Conservation (phyloP, 2,329 filamentous ascomycete genomes). For the Fusarium kyushuense region DNA sequence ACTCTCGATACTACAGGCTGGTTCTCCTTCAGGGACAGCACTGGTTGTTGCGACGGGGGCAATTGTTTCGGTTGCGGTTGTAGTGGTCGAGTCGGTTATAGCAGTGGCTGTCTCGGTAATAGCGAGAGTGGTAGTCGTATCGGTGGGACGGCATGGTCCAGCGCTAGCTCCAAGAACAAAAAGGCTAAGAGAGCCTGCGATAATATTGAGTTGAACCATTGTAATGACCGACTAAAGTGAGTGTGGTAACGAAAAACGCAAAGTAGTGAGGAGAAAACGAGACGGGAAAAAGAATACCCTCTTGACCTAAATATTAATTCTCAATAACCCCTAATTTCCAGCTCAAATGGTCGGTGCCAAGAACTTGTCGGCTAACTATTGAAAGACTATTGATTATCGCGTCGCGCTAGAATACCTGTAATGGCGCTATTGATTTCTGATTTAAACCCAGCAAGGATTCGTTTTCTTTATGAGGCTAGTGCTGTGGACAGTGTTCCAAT, state of each 20-base stretch:
- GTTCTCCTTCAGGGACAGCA: background rate
- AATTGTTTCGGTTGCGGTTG: background rate
- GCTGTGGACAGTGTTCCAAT: background rate
- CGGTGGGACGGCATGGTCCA: background rate
- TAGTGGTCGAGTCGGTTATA: background rate
- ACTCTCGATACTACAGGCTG: background rate
- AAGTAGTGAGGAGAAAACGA: background rate
- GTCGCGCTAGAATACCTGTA: background rate
- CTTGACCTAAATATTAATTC: too few relatives aligned
- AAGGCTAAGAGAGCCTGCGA: background rate
- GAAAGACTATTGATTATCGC: background rate
- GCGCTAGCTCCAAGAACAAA: background rate
- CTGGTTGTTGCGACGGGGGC: background rate
- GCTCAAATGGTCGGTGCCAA: too few relatives aligned
- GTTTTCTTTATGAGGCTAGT: background rate
- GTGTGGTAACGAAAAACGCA: background rate
- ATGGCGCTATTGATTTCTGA: background rate
- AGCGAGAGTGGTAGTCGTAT: background rate
- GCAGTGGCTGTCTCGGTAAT: background rate
- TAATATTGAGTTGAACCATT: background rate
- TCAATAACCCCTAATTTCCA: background rate
- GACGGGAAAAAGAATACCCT: background rate
- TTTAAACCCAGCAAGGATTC: background rate
- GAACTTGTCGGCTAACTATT: background rate
- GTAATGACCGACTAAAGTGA: background rate